Evolutionary conservation across 1,284 basidiomycete species (phyloP), one percentile per base, ranked within the genome.

Genomic region (Grifola frondosa): DNA sequence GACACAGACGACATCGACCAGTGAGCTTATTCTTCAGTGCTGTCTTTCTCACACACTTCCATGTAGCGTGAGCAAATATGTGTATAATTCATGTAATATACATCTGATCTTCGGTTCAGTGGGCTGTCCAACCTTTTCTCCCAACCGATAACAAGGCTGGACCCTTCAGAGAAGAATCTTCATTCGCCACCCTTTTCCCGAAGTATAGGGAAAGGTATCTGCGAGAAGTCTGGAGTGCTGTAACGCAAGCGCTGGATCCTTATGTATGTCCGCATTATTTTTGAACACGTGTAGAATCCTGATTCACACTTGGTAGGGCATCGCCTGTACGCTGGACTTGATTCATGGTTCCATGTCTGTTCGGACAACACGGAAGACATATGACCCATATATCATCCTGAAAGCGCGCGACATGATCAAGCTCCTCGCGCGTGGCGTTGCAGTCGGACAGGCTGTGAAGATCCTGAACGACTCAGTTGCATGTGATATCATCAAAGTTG

Each of bases 1-100:
- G 96, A 99, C 66, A 97, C 94, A 34, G 95, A 98, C 63, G 93
- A 97, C 58, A 93, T 98, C 66, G 91, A 99, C 74, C 96, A 98
- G 88, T 95, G 67, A 84, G 89, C 68, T 28, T 36, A 38, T 52
- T 30, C 25, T 45, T 29, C 20, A 24, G 28, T 24, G 11, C 11
- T 31, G 15, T 38, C 10, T 25, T 24, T n/a, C n/a, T n/a, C n/a
- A n/a, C n/a, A n/a, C n/a, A n/a, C n/a, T n/a, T n/a, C n/a, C n/a
- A n/a, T n/a, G n/a, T n/a, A n/a, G n/a, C n/a, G n/a, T n/a, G n/a
- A n/a, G n/a, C n/a, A n/a, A n/a, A n/a, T n/a, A n/a, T n/a, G n/a
- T n/a, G n/a, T n/a, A n/a, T n/a, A n/a, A n/a, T n/a, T n/a, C 17
- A 19, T 35, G 39, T 16, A 11, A 28, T 25, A 13, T 12, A 48